A percentile compares a stretch with the other conserved stretches of the same genome.
Conservation (phyloP, 2,329 filamentous ascomycete species). For the Colletotrichum sidae region DNA sequence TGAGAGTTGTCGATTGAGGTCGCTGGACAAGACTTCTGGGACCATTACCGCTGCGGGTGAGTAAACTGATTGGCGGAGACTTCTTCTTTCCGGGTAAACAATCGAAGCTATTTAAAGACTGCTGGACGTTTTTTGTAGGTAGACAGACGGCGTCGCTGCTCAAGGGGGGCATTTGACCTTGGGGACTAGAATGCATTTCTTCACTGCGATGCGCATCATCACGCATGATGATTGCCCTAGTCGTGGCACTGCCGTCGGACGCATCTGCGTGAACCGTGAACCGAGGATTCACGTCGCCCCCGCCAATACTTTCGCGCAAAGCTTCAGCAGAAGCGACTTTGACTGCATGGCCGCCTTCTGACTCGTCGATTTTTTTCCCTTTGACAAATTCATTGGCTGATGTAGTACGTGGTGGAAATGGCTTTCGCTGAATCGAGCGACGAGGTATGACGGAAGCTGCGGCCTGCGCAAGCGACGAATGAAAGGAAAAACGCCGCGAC, state of each 20-base stretch:
- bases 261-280: too few species aligned
- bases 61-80: conserved; percentile 56
- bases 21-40: conserved; percentile 47
- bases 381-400: conserved; percentile 3
- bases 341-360: conserved; percentile 36
- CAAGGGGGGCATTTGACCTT: neutral
- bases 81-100: conserved; percentile 42
- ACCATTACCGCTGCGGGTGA: conserved; percentile 50
- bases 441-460: conserved; percentile 36
- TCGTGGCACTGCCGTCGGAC: too few species aligned
- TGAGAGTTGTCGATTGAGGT: conserved; percentile 49
- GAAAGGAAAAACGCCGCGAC: conserved; percentile 30
- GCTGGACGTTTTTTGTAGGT: conserved; percentile 34
- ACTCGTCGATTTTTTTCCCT: conserved; percentile 33
- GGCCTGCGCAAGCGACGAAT: conserved; percentile 35
- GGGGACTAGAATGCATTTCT: conserved; percentile 35
- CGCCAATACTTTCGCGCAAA: too few species aligned
- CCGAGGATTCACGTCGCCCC: too few species aligned
- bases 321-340: conserved; percentile 33
- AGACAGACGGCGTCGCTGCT: neutral
- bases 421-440: conserved; percentile 34
- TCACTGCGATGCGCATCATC: conserved; percentile 32
- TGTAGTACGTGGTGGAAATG: conserved; percentile 3
- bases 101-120: conserved; percentile 42
- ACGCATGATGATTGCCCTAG: too few species aligned